Evolutionary conservation across 78 protist genomes (phyloP), one percentile per base, ranked within the genome.

Genomic region (Isochrysis galbana): DNA sequence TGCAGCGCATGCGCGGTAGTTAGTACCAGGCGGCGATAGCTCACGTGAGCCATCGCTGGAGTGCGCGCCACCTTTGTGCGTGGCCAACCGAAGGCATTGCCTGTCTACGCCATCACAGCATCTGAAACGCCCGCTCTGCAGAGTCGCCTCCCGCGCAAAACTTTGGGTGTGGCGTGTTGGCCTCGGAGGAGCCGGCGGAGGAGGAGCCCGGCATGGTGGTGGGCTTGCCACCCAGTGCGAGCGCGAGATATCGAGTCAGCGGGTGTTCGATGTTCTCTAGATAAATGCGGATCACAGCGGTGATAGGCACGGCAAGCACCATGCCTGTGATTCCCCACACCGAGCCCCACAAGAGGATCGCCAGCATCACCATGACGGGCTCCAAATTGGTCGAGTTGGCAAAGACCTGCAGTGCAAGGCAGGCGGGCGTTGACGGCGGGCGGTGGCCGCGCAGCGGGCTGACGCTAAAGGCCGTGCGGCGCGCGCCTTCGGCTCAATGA

Each of bases 291-390:
- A 36, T 22, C 82, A 72, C 82, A 23, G 34, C 82, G 42, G 36
- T 19, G 44, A 72, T 72, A 42, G 82, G 82, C 82, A 72, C 82
- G 44, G 82, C 25, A 29, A 72, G 82, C n/a, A 72, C 36, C 82
- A 72, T 72, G 41, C 82, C 82, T 1, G 82, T 19, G 44, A 72
- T 72, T 23, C 72, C 72, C 72, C 72, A 61, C 32, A 61, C n/a
- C 32, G 72, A 11, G 26, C 26, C 11, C 72, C 72, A 61, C 4
- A 61, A 19, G 32, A 61, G 22, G 72, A 61, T 11, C 32, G 72
- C 11, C 38, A 61, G 72, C 72, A 61, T 11, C 32, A 61, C 72
- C 5, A 11, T n/a, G 38, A 61, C 72, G 38, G 72, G 72, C 10
- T 61, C n/a, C 32, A 61, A n/a, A 11, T 61, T 61, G 32, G 26